phyloP scores from a whole-genome alignment of 179 eudicot genomes.

The Silene noctiflora region DNA sequence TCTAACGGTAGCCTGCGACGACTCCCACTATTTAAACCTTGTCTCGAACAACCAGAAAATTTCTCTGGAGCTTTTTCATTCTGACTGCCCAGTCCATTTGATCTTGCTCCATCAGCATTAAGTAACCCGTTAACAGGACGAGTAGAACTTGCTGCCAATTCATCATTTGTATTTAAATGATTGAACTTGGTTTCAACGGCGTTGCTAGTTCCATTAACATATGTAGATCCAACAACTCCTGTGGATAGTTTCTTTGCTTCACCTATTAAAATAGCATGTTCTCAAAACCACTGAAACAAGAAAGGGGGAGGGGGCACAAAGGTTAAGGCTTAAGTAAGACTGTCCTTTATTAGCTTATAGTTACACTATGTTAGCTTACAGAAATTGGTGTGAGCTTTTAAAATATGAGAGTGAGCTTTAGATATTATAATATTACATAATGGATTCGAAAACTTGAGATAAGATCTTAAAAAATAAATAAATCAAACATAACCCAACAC shows the following conservation, averaged over 20 bases:
- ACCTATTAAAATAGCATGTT: conserved; percentile 33
- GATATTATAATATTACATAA: background rate
- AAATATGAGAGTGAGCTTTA: background rate
- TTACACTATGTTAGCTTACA: background rate
- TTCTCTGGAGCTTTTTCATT: conserved; percentile 44
- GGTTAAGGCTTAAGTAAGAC: background rate
- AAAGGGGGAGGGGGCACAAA: background rate
- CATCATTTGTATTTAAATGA: conserved; percentile 33
- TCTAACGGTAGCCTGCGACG: conserved; percentile 36
- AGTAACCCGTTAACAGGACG: conserved; percentile 37
- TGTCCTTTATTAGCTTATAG: background rate
- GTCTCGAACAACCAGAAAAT: conserved; percentile 35
- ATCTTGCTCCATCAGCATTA: conserved; percentile 30
- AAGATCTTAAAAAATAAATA: background rate
- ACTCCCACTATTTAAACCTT: conserved; percentile 33
- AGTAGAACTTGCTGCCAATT: conserved; percentile 24
- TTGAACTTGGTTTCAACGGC: conserved; percentile 39
- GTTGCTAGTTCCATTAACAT: conserved; percentile 34
- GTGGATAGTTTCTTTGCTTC: conserved; percentile 49
- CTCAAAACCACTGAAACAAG: conserved; percentile 13
- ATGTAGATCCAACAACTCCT: conserved; percentile 34
- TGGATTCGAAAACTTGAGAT: background rate
- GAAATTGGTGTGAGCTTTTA: background rate
- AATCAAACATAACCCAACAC: background rate
- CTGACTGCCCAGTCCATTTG: conserved; percentile 26